phyloP scores from a whole-genome alignment of 2,329 filamentous ascomycete genomes.

The Colletotrichum camelliae region DNA sequence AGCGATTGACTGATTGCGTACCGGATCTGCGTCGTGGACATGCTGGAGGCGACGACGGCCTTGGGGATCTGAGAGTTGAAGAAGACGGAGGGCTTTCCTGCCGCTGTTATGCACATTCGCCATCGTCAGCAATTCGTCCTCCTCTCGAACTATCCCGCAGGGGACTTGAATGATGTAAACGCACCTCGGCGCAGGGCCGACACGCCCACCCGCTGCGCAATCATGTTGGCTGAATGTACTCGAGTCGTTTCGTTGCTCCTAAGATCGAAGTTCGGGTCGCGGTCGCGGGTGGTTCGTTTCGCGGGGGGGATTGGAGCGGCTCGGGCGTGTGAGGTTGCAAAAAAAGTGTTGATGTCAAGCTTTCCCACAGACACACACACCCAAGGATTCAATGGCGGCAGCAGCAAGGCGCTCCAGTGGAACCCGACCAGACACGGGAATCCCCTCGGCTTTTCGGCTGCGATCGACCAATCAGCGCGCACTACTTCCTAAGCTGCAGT shows the following conservation, averaged over 20 bases:
- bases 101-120: conserved; percentile 35
- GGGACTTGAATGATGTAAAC: conserved; percentile 24
- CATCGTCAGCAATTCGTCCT: conserved; percentile 1
- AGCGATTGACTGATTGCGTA: conserved; percentile 31
- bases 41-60: conserved; percentile 45
- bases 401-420: background rate
- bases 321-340: conserved; percentile 4
- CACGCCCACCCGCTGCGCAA: conserved; percentile 61
- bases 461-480: conserved; percentile 41
- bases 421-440: conserved; percentile 7
- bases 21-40: conserved; percentile 53
- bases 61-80: conserved; percentile 54
- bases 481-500: conserved; percentile 40
- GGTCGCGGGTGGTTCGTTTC: background rate
- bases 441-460: conserved; percentile 49
- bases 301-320: conserved; percentile 20
- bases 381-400: background rate
- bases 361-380: background rate
- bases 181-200: conserved; percentile 65
- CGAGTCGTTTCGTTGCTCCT: background rate
- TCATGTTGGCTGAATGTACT: conserved; percentile 48
- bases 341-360: conserved; percentile 22
- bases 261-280: background rate
- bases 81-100: conserved; percentile 48
- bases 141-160: background rate